Conservation (phyloP, 2,329 filamentous ascomycete species). For the Ramularia endophylla region DNA sequence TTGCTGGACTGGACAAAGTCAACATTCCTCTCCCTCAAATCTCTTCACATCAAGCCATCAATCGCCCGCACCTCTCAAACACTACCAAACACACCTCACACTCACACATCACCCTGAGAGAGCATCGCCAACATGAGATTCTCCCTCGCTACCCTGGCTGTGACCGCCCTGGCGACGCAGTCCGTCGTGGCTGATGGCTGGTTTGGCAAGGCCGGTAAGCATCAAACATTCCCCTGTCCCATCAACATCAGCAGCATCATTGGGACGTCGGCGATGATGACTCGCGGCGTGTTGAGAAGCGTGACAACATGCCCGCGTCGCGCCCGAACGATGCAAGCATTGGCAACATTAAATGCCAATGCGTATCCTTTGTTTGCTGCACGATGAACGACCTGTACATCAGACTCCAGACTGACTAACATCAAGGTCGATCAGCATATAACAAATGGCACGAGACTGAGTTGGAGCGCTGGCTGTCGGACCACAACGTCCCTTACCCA, state of each 20-base stretch:
- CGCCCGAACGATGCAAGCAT: not conserved
- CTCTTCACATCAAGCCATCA: too few relatives aligned
- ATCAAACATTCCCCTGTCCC: not conserved
- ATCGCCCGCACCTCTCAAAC: not conserved
- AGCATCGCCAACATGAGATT: constrained; percentile 62
- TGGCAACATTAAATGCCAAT: constrained; percentile 2
- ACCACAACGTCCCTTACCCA: constrained; percentile 88
- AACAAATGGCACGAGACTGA: constrained; percentile 99
- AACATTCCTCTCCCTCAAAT: too few relatives aligned
- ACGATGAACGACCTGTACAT: not conserved
- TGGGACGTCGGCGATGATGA: too few relatives aligned
- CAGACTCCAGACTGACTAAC: constrained; percentile 22
- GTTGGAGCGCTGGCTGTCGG: constrained; percentile 92
- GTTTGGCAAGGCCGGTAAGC: constrained; percentile 80
- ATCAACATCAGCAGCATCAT: not conserved
- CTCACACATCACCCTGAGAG: constrained; percentile 5
- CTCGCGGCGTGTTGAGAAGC: too few relatives aligned
- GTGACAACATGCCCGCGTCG: too few relatives aligned
- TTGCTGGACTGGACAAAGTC: too few relatives aligned
- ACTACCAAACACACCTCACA: not conserved
- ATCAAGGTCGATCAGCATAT: constrained; percentile 59
- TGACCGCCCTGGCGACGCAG: constrained; percentile 66
- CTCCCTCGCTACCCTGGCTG: constrained; percentile 59
- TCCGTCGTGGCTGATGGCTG: constrained; percentile 68
- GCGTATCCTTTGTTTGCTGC: not conserved